A percentile compares a stretch with the other conserved stretches of the same genome.
phyloP scores from a whole-genome alignment of 305 asterid species.

The Fraxinus baroniana region DNA sequence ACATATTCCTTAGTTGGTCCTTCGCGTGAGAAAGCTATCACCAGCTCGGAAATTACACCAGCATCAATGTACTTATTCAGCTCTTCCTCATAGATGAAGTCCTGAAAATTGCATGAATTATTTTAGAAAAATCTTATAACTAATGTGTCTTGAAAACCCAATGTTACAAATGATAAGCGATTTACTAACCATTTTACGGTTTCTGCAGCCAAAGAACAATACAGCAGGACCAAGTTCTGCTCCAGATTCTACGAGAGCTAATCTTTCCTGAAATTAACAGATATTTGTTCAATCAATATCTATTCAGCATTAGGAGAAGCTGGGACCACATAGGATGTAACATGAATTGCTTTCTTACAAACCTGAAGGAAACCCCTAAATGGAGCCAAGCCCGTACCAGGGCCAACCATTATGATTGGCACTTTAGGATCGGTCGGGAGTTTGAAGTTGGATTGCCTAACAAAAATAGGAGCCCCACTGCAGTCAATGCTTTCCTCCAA shows the following conservation, averaged over 20 bases:
- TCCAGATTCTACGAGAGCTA: conserved; percentile 82
- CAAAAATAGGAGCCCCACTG: conserved; percentile 76
- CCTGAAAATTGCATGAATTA: conserved; percentile 44
- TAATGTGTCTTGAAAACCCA: background rate
- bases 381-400: conserved; percentile 99
- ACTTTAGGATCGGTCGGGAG: conserved; percentile 81
- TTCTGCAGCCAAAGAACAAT: conserved; percentile 93
- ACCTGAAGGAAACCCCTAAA: conserved; percentile 99
- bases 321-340: background rate
- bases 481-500: conserved; percentile 67
- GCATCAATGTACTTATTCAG: conserved; percentile 54
- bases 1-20: conserved; percentile 85
- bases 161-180: background rate
- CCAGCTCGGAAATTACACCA: conserved; percentile 83
- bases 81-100: conserved; percentile 83
- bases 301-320: background rate
- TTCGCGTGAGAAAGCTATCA: conserved; percentile 88
- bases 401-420: conserved; percentile 92
- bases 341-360: conserved; percentile 19
- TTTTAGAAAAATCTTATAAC: background rate
- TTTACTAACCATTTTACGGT: conserved; percentile 68
- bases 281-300: background rate
- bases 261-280: conserved; percentile 74
- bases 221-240: conserved; percentile 87
- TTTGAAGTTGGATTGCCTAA: conserved; percentile 88